Evolutionary conservation across 805 yeast species (phyloP).

Genomic region (Ascoidea tarda): DNA sequence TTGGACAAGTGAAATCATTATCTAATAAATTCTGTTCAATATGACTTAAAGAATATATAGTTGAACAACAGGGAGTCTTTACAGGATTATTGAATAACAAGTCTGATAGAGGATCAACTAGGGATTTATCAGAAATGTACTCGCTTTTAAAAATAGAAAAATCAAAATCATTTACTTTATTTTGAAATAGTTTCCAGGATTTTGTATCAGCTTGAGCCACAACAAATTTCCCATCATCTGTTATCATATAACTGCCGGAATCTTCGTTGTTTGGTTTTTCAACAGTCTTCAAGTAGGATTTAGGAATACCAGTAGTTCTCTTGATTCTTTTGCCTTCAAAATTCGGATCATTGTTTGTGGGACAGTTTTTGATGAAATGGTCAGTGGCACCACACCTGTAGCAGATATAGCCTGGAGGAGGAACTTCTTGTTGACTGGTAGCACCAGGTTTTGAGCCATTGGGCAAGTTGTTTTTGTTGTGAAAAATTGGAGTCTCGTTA

Average conservation of each 20-base stretch:
- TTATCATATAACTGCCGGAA: conserved; percentile 59
- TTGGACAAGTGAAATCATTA: conserved; percentile 83
- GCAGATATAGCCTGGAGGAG: conserved; percentile 94
- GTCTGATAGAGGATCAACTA: conserved; percentile 58
- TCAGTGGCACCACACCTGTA: conserved; percentile 93
- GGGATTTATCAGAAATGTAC: conserved; percentile 29
- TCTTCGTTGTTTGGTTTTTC: conserved; percentile 64
- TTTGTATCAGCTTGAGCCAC: conserved; percentile 89
- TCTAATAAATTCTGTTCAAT: conserved; percentile 60
- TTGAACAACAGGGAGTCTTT: conserved; percentile 68
- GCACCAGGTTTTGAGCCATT: neutral
- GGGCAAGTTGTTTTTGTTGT: conserved; percentile 22
- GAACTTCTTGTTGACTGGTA: conserved; percentile 42
- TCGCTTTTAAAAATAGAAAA: conserved; percentile 6
- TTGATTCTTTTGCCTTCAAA: conserved; percentile 87
- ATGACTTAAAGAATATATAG: conserved; percentile 40
- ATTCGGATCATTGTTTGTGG: conserved; percentile 82
- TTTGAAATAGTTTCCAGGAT: conserved; percentile 81
- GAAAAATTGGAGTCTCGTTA: conserved; percentile 63
- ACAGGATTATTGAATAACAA: conserved; percentile 60
- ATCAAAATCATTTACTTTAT: conserved; percentile 26
- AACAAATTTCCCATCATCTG: conserved; percentile 91
- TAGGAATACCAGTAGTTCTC: conserved; percentile 95
- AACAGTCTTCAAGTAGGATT: conserved; percentile 75
- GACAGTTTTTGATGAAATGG: conserved; percentile 95